Evolutionary conservation across 129 eudicot species (phyloP), one percentile per base, ranked within the genome.

Genomic region (Pseudognaphalium luteoalbum): DNA sequence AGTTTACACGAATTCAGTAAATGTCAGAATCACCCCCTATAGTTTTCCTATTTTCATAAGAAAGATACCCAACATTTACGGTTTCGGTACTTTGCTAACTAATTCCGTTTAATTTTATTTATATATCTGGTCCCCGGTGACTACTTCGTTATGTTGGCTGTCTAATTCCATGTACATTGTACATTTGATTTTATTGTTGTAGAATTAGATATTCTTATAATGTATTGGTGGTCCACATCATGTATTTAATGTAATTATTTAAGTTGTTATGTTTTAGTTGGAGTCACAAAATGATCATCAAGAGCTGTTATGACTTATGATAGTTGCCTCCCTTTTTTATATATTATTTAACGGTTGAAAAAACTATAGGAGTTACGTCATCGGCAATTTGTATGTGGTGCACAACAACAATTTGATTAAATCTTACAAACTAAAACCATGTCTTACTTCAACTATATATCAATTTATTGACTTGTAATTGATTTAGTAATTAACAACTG

Each of bases 1-100:
- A 29, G 41, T 22, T 78, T 73, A 2, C 42, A 30, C 59, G n/a
- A 80, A 80, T 73, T 66, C 1, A 74, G 74, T 73, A 30, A 39
- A 65, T 73, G 79, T 72, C 69, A 80, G 59, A 10, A 28, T 80
- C 78, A 30, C 73, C 72, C 82, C 83, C 73, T 80, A 80, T 12
- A 72, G 50, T 72, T 72, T 64, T 54, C 70, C 51, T 66, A 54
- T 65, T 80, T 80, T 25, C 52, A 80, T 19, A 73, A 80, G 52
- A 28, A 73, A 80, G 52, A 28, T 10, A 66, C 74, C 78, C 32
- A 19, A 57, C 19, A 56, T 56, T 72, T 80, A 72, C 35, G 19
- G 73, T 74, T 72, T 61, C 47, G 25, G 41, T 7, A 22, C n/a
- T 5, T 72, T 37, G 28, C 47, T 63, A 71, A 6, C 22, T 28